These are phyloP conservation scores for Exophiala spinifera DNA, from an alignment of 2,329 filamentous ascomycete genomes.

Conservation along the genomic window DNA sequence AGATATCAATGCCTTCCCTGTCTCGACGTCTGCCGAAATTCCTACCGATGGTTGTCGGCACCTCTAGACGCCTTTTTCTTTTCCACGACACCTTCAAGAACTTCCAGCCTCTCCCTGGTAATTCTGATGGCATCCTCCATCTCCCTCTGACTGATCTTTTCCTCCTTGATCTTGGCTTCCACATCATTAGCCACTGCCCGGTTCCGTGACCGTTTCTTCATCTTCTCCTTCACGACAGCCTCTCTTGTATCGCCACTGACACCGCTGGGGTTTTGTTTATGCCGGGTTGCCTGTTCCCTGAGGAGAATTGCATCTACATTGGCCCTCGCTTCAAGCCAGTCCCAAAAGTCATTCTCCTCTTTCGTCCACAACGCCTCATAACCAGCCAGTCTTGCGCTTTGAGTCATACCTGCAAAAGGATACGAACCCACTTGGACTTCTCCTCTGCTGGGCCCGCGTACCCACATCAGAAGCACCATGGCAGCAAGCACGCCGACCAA, in stretches of 20 bases:
- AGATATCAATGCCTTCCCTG: no score
- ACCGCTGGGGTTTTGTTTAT: no score
- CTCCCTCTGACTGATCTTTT: constrained; percentile 69
- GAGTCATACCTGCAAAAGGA: constrained; percentile 36
- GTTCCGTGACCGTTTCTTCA: constrained; percentile 26
- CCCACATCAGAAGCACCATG: constrained; percentile 71
- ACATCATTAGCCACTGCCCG: constrained; percentile 43
- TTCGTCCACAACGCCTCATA: constrained; percentile 92
- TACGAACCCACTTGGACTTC: constrained; percentile 22
- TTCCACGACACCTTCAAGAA: constrained; percentile 70
- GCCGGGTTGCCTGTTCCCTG: constrained; percentile 26
- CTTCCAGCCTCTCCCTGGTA: constrained; percentile 78
- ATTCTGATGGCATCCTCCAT: constrained; percentile 77
- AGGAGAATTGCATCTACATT: constrained; percentile 60
- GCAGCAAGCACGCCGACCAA: constrained; percentile 72
- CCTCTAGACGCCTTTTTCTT: constrained; percentile 33
- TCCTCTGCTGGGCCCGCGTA: constrained; percentile 47
- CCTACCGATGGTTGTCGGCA: neutral
- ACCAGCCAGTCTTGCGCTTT: constrained; percentile 68
- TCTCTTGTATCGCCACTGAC: no score
- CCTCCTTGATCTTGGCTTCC: constrained; percentile 58
- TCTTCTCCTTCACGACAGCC: constrained; percentile 20
- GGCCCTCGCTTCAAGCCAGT: constrained; percentile 85
- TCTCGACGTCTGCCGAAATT: neutral
- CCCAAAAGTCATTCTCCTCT: constrained; percentile 87